Conservation (phyloP, 768 basidiomycete species). For the Austroboletus eburneus region DNA sequence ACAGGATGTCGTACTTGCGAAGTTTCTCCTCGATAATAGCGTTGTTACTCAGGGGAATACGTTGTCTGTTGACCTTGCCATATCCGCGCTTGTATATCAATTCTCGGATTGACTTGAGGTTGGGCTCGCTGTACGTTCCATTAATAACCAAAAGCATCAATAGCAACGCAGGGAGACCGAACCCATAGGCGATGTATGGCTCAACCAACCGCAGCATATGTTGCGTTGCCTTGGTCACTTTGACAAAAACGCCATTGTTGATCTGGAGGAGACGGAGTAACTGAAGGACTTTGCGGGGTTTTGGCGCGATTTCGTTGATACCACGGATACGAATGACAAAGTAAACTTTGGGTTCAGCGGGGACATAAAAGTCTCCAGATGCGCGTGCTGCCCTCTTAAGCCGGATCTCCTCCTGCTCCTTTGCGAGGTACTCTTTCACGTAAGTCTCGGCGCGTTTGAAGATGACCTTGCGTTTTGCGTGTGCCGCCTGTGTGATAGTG, state of each 20-base stretch:
- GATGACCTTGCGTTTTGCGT: slow-evolving; percentile 92
- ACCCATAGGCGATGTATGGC: slow-evolving; percentile 98
- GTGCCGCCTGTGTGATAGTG: slow-evolving; percentile 57
- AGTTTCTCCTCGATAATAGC: slow-evolving; percentile 86
- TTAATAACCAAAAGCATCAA: slow-evolving; percentile 2
- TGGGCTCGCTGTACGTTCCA: slow-evolving; percentile 66
- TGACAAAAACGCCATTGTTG: slow-evolving; percentile 99
- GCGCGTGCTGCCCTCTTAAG: slow-evolving; percentile 89
- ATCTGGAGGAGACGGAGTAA: slow-evolving; percentile 98
- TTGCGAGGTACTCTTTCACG: slow-evolving; percentile 91
- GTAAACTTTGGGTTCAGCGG: slow-evolving; percentile 94
- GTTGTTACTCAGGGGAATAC: slow-evolving; percentile 94
- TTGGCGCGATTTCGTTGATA: slow-evolving; percentile 99
- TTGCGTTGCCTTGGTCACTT: slow-evolving; percentile 92
- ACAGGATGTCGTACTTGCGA: slow-evolving; percentile 94
- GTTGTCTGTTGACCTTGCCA: slow-evolving; percentile 97
- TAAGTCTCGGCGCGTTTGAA: slow-evolving; percentile 99
- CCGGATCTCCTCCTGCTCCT: slow-evolving; percentile 96
- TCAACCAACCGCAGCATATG: slow-evolving; percentile 98
- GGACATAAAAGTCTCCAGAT: slow-evolving; percentile 95
- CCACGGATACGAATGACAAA: slow-evolving; percentile 98
- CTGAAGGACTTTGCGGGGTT: slow-evolving; percentile 98
- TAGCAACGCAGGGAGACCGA: slow-evolving; percentile 22
- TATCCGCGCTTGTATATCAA: slow-evolving; percentile 99
- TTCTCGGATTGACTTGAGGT: slow-evolving; percentile 94